Evolutionary conservation across 108 stramenopile genomes (phyloP), one percentile per base, ranked within the genome.

Genomic region (Nitzschia palea): DNA sequence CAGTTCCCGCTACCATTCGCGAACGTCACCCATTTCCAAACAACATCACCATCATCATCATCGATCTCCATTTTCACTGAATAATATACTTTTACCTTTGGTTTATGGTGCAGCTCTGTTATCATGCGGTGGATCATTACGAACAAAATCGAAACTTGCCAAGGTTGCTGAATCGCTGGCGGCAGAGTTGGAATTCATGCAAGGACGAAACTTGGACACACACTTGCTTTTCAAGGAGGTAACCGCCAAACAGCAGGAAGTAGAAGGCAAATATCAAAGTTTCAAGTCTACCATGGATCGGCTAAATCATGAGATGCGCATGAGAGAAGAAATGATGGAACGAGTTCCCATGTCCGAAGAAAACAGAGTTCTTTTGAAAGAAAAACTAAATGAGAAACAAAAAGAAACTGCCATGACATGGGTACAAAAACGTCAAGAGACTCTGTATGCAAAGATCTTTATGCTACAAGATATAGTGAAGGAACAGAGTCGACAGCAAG

Each of bases 401-500:
- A 50, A 30, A 9, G 48, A 28, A 48, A 47, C 77, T 0, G 68
- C 79, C 0, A 44, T 51, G 32, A 61, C 40, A 8, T 84, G 78
- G 79, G 54, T 80, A 27, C 50, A 73, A 30, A 63, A 84, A 28
- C 71, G 83, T 33, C 78, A 80, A 47, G 61, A 69, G 59, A 67
- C 62, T 4, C 53, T 84, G 34, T 27, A 55, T 30, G 58, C 66
- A 9, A 69, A 68, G 61, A 58, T 80, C 4, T 32, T 55, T 23
- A 50, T 27, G 23, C 65, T 84, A 0, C 65, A 74, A 35, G 43
- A 45, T 0, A 37, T 62, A 12, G 44, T 84, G 35, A 71, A 69
- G 47, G 59, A 67, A 32, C 37, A 69, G 32, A 80, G 79, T 62
- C 66, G 67, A 51, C 44, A 55, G 36, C 43, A 61, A 47, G 76